Evolutionary conservation across 371 early-diverging fungal species (phyloP).

Genomic region (Apophysomyces elegans): DNA sequence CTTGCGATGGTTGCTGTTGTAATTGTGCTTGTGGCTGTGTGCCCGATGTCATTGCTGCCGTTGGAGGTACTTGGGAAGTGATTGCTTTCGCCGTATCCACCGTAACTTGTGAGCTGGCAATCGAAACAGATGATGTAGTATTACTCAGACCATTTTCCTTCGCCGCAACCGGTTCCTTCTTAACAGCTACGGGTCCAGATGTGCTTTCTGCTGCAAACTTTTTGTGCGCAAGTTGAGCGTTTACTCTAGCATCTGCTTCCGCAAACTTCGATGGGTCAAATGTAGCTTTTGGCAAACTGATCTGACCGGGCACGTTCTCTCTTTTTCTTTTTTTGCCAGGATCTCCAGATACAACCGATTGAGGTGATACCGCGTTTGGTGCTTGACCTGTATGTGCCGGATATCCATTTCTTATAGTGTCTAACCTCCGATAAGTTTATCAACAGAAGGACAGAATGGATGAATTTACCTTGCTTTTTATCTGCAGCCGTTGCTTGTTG

Average conservation of each 20-base stretch:
- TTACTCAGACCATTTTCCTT: slow-evolving; percentile 9
- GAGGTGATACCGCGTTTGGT: slow-evolving; percentile 27
- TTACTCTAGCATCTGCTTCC: slow-evolving; percentile 26
- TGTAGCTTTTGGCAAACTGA: slow-evolving; percentile 41
- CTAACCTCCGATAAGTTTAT: slow-evolving; percentile 4
- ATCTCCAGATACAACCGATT: slow-evolving; percentile 30
- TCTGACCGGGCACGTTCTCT: slow-evolving; percentile 47
- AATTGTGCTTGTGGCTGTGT: not conserved
- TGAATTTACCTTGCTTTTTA: not conserved
- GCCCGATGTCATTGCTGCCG: not conserved
- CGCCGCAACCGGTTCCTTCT: slow-evolving; percentile 10
- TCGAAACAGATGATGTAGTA: slow-evolving; percentile 16
- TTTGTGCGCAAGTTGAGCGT: slow-evolving; percentile 30
- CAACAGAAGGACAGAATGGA: not conserved
- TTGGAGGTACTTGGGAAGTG: slow-evolving; percentile 14
- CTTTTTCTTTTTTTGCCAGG: slow-evolving; percentile 40
- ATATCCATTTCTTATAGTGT: not conserved
- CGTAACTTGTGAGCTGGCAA: not conserved
- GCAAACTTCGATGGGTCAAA: slow-evolving; percentile 46
- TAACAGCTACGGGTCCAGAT: slow-evolving; percentile 3
- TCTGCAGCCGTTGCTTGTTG: slow-evolving; percentile 12
- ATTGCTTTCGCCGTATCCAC: not conserved
- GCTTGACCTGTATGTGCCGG: not conserved
- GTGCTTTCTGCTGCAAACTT: slow-evolving; percentile 17
- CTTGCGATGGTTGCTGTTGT: slow-evolving; percentile 10